phyloP scores from a whole-genome alignment of 768 basidiomycete species.

The Mycena metata region DNA sequence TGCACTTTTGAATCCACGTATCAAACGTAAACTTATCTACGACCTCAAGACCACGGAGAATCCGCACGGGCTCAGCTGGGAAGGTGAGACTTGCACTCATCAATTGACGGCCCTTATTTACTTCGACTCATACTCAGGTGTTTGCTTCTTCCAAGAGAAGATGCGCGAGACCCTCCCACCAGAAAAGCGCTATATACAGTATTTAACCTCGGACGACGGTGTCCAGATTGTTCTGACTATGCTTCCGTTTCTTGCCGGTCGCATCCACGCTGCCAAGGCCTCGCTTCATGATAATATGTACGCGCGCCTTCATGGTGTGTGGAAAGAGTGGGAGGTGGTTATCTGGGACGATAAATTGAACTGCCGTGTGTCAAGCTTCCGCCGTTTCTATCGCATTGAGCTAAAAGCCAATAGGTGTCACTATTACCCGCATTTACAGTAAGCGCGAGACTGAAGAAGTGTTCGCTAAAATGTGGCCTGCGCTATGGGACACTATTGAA shows the following conservation, averaged over 20 bases:
- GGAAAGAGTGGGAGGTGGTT: slow-evolving; percentile 44
- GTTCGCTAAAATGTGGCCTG: slow-evolving; percentile 36
- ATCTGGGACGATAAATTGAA: slow-evolving; percentile 37
- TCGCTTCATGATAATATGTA: slow-evolving; percentile 40
- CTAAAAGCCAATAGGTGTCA: slow-evolving; percentile 19
- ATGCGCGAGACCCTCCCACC: slow-evolving; percentile 12
- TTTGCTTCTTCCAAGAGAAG: slow-evolving; percentile 14
- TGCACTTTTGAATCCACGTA: slow-evolving; percentile 22
- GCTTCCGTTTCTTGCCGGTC: slow-evolving; percentile 27
- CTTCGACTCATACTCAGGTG: no score
- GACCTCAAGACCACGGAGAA: slow-evolving; percentile 8
- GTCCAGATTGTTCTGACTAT: slow-evolving; percentile 35
- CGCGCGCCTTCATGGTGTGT: slow-evolving; percentile 28
- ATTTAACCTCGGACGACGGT: slow-evolving; percentile 21
- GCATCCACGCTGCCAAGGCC: slow-evolving; percentile 25
- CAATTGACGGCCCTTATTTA: not conserved
- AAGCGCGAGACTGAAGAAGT: slow-evolving; percentile 35
- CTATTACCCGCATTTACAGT: slow-evolving; percentile 37
- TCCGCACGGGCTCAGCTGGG: slow-evolving; percentile 24
- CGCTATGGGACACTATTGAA: slow-evolving; percentile 36
- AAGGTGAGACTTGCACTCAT: slow-evolving; percentile 23
- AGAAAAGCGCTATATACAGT: slow-evolving; percentile 31
- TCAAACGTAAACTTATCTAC: slow-evolving; percentile 27
- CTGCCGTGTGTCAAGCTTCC: slow-evolving; percentile 28
- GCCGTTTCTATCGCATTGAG: not conserved